Base-by-base conservation (phyloP, 2,329 filamentous ascomycete genomes). In the Colletotrichum sp. region DNA sequence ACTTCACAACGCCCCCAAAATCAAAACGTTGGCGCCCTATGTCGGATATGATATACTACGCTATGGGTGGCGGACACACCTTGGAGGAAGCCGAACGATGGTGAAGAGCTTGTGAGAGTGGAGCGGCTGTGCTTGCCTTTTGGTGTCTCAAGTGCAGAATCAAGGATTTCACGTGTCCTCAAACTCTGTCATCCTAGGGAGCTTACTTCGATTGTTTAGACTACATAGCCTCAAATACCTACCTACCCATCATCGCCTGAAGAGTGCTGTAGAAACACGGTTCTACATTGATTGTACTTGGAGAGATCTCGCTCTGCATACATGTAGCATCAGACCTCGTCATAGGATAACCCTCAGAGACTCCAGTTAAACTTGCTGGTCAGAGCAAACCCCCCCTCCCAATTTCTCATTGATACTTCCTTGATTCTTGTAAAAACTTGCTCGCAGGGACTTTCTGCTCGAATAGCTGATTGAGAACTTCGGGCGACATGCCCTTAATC, bases 401-500 rank as follows among this genome's bases (percentile, higher is more conserved):
- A 36, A 36, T 8, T 36, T 16, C 15, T 36, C 34, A 61, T 61
- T 34, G 59, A 22, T 34, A 61, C 5, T 34, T 13, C 30, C 15
- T 22, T 3, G 59, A 30, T 13, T n/a, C 59, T 22, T 34, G 27
- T 8, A 22, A 8, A 22, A 22, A 61, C 28, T 16, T 34, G 8
- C 59, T 61, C 7, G 30, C 30, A 5, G 59, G 59, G 28, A 61
- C 59, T 22, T 61, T 61, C 59, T 32, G 28, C 59, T 61, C 30
- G n/a, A 61, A 61, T 8, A 61, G 59, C 27, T 32, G 6, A 15
- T 61, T 25, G 27, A 61, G 19, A 30, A 32, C 30, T 5, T 61
- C 59, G 19, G 27, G 59, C 27, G 59, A 61, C 19, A 61, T 61
- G 4, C 30, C 59, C 28, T 61, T 65, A 88, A 65, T 30, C 83